Evolutionary conservation across 2,329 filamentous ascomycete genomes (phyloP), one percentile per base, ranked within the genome.

Genomic region (Eurotiales sp.): DNA sequence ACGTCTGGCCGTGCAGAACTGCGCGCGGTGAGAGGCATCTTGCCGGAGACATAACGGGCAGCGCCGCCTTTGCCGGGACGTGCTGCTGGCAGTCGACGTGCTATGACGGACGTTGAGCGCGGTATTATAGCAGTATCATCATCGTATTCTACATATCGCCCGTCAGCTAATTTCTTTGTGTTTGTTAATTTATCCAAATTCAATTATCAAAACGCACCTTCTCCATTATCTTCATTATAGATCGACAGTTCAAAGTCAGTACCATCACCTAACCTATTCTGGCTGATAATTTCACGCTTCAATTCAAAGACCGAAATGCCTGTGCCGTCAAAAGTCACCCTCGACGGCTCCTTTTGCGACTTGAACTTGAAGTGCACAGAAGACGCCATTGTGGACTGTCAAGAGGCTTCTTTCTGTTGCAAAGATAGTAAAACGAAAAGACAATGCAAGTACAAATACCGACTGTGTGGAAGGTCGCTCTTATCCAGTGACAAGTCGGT

Each of bases 331-430:
- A 99, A 97, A 66, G 91, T 88, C 64, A 99, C 90, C 66, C 91
- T 85, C 52, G 90, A 90, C 55, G 90, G 89, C 68, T 97, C 93
- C 77, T 90, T 96, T 69, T 95, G 90, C 62, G 92, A 97, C 77
- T 96, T 97, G 85, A 99, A 99, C 77, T 96, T 96, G 88, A 96
- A 99, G 76, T 96, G 97, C 67, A 99, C 93, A 60, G 91, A 97
- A 52, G 93, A 96, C 69, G 90, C 84, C 91, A 96, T 96, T 65
- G 65, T 83, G 68, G 34, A 40, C 19, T 34, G 46, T 17, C 27
- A 11, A 8, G 59, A 62, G 62, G 34, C 12, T 37, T 3, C 11
- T 36, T 15, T 55, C 56, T 59, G 58, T 56, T 57, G 55, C 59
- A 54, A 57, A 61, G 46, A 57, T 53, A 45, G 52, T 55, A 44